Base-by-base conservation (phyloP, 148 eudicot species). In the Camellia granthamiana region DNA sequence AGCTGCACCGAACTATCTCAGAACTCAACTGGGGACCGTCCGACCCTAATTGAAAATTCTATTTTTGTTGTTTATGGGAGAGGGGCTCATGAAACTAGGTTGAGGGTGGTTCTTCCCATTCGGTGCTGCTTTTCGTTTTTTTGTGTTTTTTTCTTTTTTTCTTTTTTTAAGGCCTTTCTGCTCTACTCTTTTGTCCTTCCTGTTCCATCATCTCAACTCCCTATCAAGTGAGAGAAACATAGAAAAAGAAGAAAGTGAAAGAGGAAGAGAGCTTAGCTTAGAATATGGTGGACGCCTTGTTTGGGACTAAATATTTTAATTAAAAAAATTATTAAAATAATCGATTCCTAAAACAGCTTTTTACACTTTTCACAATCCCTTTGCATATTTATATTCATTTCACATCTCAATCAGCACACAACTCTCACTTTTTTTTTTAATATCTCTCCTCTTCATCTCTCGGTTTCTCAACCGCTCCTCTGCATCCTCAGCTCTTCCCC, bases 21-120 rank as follows among this genome's bases (percentile, higher is more conserved):
- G 1, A 30, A 0, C 38, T 30, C 0, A 1, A 30, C 1, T 30
- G 1, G 38, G 1, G 0, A 30, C 38, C 1, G 38, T 30, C 38
- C 38, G 38, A 30, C 38, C 38, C 38, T 30, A 30, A 30, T 0
- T 30, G 38, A 30, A 30, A 74, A 56, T 10, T 58, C 15, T 74
- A n/a, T 44, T 54, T 41, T 68, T 18, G 30, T 59, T 69, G 74
- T 76, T 58, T 10, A 30, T 30, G 38, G 38, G 61, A 16, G 4
- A 18, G 42, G 42, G 66, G 66, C 86, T 72, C 86, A 63, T 44
- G 30, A 54, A 84, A 84, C 83, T 83, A 84, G 82, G 78, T 70
- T 65, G 23, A 69, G 75, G 38, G 38, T 30, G 38, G 18, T 44
- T 16, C 14, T 70, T 44, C 69, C 65, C 43, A 16, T 69, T 68